Evolutionary conservation across 2,329 filamentous ascomycete genomes (phyloP).

Genomic region (Parasarocladium wereldwijsianum): DNA sequence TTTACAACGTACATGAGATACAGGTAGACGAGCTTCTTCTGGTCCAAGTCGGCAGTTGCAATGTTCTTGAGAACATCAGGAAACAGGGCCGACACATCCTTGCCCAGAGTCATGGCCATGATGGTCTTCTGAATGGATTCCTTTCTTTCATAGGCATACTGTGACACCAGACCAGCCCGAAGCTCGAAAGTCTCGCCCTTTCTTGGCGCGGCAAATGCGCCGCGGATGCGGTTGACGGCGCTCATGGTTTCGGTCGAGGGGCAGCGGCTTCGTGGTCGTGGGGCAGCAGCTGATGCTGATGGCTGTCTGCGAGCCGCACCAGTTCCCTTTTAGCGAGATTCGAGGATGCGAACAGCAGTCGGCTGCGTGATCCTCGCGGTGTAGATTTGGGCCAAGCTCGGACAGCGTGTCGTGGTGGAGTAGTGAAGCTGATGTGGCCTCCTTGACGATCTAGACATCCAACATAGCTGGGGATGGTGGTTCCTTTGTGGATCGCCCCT

Average conservation of each 20-base stretch:
- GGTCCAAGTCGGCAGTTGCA: constrained; percentile 82
- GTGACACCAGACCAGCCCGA: constrained; percentile 86
- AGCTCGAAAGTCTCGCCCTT: constrained; percentile 99
- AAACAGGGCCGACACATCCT: constrained; percentile 94
- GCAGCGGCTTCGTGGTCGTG: constrained; percentile 8
- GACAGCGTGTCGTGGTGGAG: constrained; percentile 1
- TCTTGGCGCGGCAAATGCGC: constrained; percentile 79
- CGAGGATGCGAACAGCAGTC: no score
- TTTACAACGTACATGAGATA: constrained; percentile 67
- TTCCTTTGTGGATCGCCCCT: no score
- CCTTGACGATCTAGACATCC: no score
- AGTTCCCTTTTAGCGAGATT: no score
- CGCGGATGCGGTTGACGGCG: constrained; percentile 93
- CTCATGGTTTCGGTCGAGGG: constrained; percentile 30
- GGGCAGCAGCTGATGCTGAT: no score
- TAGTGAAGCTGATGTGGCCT: background rate
- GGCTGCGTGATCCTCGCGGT: no score
- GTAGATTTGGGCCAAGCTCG: no score
- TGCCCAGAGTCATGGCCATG: constrained; percentile 98
- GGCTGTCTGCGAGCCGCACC: no score
- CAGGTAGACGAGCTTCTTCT: constrained; percentile 98
- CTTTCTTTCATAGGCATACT: constrained; percentile 98
- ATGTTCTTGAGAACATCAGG: constrained; percentile 99
- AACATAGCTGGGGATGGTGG: no score
- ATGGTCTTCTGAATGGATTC: constrained; percentile 99